Percentiles rank a stretch among this genome's conserved stretches.
phyloP scores from a whole-genome alignment of 108 stramenopile genomes.

The Chaetoceros muelleri region DNA sequence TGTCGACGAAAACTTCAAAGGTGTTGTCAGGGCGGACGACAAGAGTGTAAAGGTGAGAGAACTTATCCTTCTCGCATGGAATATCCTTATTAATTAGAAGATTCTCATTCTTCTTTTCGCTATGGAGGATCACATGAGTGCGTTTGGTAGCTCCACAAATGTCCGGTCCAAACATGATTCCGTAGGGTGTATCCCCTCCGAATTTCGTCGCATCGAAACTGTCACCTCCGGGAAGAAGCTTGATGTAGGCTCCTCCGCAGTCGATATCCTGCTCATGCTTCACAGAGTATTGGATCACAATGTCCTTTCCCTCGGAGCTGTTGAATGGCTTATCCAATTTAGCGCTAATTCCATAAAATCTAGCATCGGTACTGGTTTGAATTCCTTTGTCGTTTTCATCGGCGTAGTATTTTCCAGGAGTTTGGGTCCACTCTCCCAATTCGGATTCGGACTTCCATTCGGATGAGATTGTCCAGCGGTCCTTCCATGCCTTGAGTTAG shows the following conservation, averaged over 20 bases:
- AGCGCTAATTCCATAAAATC: slow-evolving; percentile 94
- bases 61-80: slow-evolving; percentile 71
- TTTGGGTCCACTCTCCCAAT: slow-evolving; percentile 92
- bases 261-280: slow-evolving; percentile 97
- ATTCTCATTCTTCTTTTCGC: slow-evolving; percentile 87
- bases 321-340: slow-evolving; percentile 70
- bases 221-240: slow-evolving; percentile 78
- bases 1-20: slow-evolving; percentile 96
- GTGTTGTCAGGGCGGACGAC: slow-evolving; percentile 91
- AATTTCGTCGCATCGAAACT: slow-evolving; percentile 75
- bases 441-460: slow-evolving; percentile 89
- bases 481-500: slow-evolving; percentile 48
- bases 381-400: slow-evolving; percentile 90
- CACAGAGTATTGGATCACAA: slow-evolving; percentile 94
- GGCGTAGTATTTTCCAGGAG: slow-evolving; percentile 86
- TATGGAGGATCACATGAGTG: slow-evolving; percentile 97
- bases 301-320: slow-evolving; percentile 78
- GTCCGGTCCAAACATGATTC: slow-evolving; percentile 99
- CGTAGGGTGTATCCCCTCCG: slow-evolving; percentile 97
- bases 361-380: slow-evolving; percentile 82
- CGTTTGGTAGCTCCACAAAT: slow-evolving; percentile 88
- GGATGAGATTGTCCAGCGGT: slow-evolving; percentile 87
- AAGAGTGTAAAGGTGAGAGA: slow-evolving; percentile 97
- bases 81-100: slow-evolving; percentile 94
- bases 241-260: slow-evolving; percentile 99